Evolutionary conservation across 352 stramenopile genomes (phyloP).

Genomic region (Globisporangium abappressorium): DNA sequence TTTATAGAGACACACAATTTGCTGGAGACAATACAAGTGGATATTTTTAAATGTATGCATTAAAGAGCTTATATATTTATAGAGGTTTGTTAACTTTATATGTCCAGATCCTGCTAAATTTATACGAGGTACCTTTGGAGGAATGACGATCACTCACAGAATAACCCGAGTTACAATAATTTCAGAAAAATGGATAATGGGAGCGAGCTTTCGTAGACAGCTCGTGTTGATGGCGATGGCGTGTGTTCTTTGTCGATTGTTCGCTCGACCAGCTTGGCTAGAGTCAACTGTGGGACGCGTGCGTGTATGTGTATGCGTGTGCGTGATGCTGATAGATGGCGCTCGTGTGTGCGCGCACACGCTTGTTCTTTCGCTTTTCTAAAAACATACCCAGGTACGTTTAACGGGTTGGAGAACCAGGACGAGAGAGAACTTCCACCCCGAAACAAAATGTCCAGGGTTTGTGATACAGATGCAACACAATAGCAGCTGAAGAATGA

Average conservation of each 20-base stretch:
- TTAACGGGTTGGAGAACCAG: not conserved
- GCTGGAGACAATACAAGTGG: not conserved
- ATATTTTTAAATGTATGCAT: not conserved
- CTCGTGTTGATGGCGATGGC: not conserved
- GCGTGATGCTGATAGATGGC: not conserved
- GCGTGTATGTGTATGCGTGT: not conserved
- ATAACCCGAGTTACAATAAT: not conserved
- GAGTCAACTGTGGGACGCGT: not conserved
- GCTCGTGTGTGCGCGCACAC: not conserved
- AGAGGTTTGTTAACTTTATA: not conserved
- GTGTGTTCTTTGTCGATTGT: not conserved
- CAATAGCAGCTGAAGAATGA: not conserved
- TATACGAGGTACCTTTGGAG: not conserved
- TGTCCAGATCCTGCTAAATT: not conserved
- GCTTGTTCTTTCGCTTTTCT: not conserved
- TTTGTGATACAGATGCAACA: not conserved
- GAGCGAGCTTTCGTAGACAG: not conserved
- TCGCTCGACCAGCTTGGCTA: not conserved
- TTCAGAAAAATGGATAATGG: slow-evolving; percentile 1
- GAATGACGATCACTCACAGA: not conserved
- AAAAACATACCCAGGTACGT: not conserved
- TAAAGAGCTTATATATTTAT: not conserved
- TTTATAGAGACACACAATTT: not conserved
- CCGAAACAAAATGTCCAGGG: slow-evolving; percentile 1
- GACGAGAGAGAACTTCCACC: not conserved